phyloP scores from a whole-genome alignment of 2,329 filamentous ascomycete genomes.

The Fusarium sp. region DNA sequence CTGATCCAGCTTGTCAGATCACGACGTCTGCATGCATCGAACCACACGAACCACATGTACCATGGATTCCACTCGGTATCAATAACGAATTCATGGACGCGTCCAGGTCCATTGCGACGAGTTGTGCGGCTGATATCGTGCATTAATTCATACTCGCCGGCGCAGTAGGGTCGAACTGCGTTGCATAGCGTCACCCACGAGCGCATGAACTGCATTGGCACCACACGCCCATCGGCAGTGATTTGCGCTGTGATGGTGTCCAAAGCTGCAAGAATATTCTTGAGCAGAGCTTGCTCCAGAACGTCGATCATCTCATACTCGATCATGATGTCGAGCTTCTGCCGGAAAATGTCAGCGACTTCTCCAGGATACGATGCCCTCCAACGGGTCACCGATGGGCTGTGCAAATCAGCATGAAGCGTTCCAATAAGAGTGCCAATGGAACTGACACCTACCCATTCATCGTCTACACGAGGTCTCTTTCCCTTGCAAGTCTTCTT shows the following conservation, averaged over 20 bases:
- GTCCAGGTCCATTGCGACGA: background rate
- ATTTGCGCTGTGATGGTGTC: background rate
- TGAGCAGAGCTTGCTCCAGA: background rate
- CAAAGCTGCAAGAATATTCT: background rate
- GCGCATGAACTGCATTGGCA: background rate
- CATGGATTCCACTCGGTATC: background rate
- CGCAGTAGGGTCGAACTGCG: background rate
- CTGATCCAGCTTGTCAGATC: background rate
- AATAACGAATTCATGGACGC: conserved; percentile 9
- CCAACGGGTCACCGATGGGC: background rate
- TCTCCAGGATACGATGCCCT: background rate
- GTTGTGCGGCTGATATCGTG: background rate
- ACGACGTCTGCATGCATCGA: background rate
- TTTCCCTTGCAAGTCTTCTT: background rate
- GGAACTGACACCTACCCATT: background rate
- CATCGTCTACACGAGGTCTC: background rate
- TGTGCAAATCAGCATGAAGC: conserved; percentile 1
- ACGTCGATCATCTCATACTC: conserved; percentile 2
- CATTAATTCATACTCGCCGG: background rate
- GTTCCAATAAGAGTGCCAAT: background rate
- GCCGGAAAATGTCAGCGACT: conserved; percentile 1
- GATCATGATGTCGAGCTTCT: conserved; percentile 19
- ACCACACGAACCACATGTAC: background rate
- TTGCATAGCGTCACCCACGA: conserved; percentile 4
- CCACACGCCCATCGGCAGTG: background rate